Evolutionary conservation across 257 asterid species (phyloP).

Genomic region (Przewalskia tangutica): DNA sequence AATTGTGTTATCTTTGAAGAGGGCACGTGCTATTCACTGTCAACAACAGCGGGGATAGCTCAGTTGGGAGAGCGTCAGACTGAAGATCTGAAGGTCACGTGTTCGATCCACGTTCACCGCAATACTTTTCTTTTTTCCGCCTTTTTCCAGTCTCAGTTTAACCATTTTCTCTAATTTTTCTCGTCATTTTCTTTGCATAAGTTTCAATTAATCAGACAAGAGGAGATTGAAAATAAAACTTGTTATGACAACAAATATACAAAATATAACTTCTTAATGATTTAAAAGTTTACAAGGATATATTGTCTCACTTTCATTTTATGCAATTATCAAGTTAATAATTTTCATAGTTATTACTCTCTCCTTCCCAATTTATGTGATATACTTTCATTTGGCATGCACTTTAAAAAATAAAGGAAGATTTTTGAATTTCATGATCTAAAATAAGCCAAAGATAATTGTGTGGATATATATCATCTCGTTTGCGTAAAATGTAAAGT

Average conservation of each 20-base stretch:
- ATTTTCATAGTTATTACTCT: too few species aligned
- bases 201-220: background rate
- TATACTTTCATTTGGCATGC: too few species aligned
- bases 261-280: background rate
- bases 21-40: too few species aligned
- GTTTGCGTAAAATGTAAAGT: too few species aligned
- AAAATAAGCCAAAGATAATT: too few species aligned
- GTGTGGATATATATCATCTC: too few species aligned
- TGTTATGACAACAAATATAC: background rate
- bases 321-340: background rate
- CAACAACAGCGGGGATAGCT: slow-evolving; percentile 72
- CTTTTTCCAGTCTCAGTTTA: background rate
- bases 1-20: too few species aligned
- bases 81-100: slow-evolving; percentile 82
- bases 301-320: background rate
- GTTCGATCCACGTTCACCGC: slow-evolving; percentile 99
- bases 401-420: too few species aligned
- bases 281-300: background rate
- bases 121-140: background rate
- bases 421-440: too few species aligned
- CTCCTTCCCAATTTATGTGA: too few species aligned
- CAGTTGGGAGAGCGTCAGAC: slow-evolving; percentile 92
- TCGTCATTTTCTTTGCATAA: background rate
- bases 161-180: background rate
- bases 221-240: background rate